Percentiles rank a stretch among this genome's conserved stretches.
Evolutionary conservation across 2,329 filamentous ascomycete genomes (phyloP).

Genomic region (Colletotrichum echinochloae): DNA sequence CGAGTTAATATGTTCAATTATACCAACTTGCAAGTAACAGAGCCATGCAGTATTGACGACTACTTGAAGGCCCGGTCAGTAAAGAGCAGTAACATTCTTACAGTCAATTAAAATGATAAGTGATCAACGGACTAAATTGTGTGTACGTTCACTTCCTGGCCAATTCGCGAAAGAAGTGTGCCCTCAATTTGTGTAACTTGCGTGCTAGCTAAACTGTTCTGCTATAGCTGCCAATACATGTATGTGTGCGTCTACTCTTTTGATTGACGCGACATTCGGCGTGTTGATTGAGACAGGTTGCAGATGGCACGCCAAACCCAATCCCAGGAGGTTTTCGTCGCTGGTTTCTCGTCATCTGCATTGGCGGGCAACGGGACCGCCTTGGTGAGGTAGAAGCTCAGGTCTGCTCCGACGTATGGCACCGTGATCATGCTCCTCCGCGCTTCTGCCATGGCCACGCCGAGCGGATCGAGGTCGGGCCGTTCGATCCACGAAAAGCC

Average conservation of each 20-base stretch:
- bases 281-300: not conserved
- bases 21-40: no score
- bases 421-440: constrained; percentile 32
- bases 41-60: no score
- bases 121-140: no score
- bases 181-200: no score
- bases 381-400: constrained; percentile 32
- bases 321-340: not conserved
- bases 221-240: not conserved
- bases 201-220: no score
- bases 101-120: no score
- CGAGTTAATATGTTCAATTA: no score
- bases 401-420: constrained; percentile 20
- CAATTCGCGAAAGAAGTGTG: no score
- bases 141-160: not conserved
- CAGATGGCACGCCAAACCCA: not conserved
- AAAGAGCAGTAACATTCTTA: no score
- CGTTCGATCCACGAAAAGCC: constrained; percentile 44
- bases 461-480: constrained; percentile 42
- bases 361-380: not conserved
- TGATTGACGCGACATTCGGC: not conserved
- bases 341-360: not conserved
- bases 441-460: constrained; percentile 31
- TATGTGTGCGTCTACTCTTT: not conserved
- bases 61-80: no score